These are phyloP conservation scores for Prunus persica DNA, from an alignment of 306 rosid genomes.

Conservation along the genomic window DNA sequence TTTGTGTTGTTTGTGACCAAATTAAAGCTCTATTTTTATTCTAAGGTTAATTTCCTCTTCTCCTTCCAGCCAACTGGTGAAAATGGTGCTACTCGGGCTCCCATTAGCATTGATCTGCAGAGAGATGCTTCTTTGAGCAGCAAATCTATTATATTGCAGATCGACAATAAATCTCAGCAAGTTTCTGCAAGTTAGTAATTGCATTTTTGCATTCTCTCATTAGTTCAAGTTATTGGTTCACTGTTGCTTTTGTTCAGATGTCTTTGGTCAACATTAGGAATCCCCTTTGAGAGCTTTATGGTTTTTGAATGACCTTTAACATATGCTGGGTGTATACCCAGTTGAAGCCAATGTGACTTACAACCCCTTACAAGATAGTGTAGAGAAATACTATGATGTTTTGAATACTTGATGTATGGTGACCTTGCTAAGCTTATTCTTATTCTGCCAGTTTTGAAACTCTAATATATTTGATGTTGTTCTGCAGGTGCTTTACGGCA, in stretches of 20 bases:
- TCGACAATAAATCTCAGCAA: conserved; percentile 89
- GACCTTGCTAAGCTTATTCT: not conserved
- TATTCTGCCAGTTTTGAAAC: conserved; percentile 7
- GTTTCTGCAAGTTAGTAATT: conserved; percentile 89
- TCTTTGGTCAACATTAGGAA: not conserved
- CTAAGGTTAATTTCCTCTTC: conserved; percentile 8
- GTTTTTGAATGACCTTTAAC: not conserved
- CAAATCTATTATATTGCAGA: conserved; percentile 87
- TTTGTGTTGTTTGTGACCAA: not conserved
- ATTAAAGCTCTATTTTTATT: conserved; percentile 4
- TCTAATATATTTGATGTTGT: conserved; percentile 6
- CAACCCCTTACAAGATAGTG: not conserved
- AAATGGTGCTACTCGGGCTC: conserved; percentile 97
- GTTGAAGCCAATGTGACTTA: not conserved
- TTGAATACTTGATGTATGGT: not conserved
- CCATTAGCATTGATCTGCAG: conserved; percentile 87
- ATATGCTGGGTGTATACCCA: not conserved
- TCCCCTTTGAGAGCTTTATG: not conserved
- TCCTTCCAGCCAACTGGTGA: conserved; percentile 90
- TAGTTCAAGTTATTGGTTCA: not conserved
- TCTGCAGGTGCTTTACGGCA: conserved; percentile 84
- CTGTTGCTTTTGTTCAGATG: not conserved
- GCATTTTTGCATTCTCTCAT: not conserved
- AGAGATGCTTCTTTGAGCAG: conserved; percentile 85
- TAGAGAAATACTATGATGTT: not conserved